Evolutionary conservation across 352 stramenopile genomes (phyloP), one percentile per base, ranked within the genome.

Genomic region (Phytopythium montanum): DNA sequence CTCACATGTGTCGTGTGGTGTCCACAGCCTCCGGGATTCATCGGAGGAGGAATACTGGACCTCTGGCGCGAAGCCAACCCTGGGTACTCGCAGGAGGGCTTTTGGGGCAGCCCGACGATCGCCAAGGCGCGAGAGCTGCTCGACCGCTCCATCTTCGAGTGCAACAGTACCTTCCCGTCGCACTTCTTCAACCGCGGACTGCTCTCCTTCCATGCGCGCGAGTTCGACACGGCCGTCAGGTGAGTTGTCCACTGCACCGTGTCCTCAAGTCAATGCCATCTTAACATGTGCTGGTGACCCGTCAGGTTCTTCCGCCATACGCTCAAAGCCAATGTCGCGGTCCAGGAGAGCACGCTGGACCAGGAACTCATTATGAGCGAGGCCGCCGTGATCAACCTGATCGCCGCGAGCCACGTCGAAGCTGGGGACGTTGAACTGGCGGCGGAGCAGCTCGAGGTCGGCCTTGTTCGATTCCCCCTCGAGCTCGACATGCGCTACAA

Each of bases 401-500:
- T 85, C n/a, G 77, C 59, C 18, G 53, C 79, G 16, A 64, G 67
- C 6, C 55, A 69, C 29, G 60, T 69, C 5, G 48, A 60, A 9
- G 52, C 62, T 13, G 72, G 74, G 0, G 57, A 76, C 0, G 19
- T 60, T 8, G 67, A 79, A 1, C 48, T 66, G 1, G 76, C 79
- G 26, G 53, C 78, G 13, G 31, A 67, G 6, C 46, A 78, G 18
- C 54, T 86, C 10, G 57, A 71, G 18, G 60, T 56, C 13, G 79
- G 72, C 10, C 68, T 88, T 1, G 48, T 63, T 9, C 28, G 71
- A 2, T 75, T 79, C 34, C 66, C 79, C 0, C 50, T 69, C 5
- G 69, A 85, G 16, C 57, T 69, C 0, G 62, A 81, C 18, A 54
- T 91, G 19, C 61, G 80, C 45, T 72, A 83, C 21, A 91, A 91